These are phyloP conservation scores for Coemansia guatemalensis DNA, from an alignment of 192 early-diverging fungal species.

Conservation along the genomic window DNA sequence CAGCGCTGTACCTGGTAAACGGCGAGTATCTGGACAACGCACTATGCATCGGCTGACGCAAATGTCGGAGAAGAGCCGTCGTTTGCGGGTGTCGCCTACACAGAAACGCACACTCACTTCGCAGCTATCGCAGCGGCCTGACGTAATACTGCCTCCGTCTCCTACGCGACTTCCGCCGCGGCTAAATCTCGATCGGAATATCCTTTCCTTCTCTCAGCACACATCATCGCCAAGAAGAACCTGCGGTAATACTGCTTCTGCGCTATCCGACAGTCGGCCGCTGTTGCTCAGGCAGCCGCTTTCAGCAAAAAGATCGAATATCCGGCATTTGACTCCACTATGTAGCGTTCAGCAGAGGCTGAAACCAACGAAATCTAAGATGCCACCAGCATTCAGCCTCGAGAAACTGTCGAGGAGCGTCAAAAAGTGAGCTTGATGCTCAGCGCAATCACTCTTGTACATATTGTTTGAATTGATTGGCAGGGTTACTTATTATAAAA, in stretches of 20 bases:
- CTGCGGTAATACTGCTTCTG: too few species aligned
- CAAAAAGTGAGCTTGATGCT: too few species aligned
- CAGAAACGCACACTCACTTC: not conserved
- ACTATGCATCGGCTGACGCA: conserved; percentile 19
- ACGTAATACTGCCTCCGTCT: conserved; percentile 6
- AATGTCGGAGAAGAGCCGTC: conserved; percentile 20
- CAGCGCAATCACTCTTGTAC: too few species aligned
- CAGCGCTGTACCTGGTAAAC: not conserved
- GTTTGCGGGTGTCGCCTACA: conserved; percentile 21
- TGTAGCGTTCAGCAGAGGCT: conserved; percentile 2
- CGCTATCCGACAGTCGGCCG: too few species aligned
- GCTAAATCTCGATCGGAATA: conserved; percentile 15
- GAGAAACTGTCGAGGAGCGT: too few species aligned
- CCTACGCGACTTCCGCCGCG: conserved; percentile 16
- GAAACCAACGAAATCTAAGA: not conserved
- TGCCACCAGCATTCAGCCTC: too few species aligned
- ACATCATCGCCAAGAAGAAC: too few species aligned
- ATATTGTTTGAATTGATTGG: too few species aligned
- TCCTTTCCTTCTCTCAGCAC: conserved; percentile 15
- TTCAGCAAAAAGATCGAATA: not conserved
- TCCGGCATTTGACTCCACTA: conserved; percentile 4
- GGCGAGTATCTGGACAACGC: not conserved
- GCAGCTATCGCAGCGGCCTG: not conserved
- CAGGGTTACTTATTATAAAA: too few species aligned
- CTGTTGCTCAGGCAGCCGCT: too few species aligned